Percentiles rank a stretch among this genome's conserved stretches.
Evolutionary conservation across 176 grass and related monocot species (phyloP).

Genomic region (Pontederia paniculata): DNA sequence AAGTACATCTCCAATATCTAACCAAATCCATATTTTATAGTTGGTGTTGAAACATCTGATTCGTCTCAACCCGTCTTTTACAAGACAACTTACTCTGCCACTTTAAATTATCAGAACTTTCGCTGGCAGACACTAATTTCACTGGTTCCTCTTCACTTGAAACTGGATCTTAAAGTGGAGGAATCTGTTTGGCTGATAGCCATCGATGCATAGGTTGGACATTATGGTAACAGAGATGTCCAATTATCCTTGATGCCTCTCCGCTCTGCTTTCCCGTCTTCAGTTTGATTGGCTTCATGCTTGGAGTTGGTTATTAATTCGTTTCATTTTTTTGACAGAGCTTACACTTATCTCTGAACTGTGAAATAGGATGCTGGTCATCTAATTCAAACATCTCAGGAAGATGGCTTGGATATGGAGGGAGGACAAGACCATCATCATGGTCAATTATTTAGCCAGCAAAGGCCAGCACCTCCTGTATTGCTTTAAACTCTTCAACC

Average conservation of each 20-base stretch:
- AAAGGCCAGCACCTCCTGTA: constrained; percentile 5
- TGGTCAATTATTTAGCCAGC: constrained; percentile 13
- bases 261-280: neutral
- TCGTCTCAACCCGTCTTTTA: constrained; percentile 9
- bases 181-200: neutral
- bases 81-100: constrained; percentile 1
- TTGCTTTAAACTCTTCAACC: constrained; percentile 1
- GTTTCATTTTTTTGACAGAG: neutral
- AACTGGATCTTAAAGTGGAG: too few relatives aligned
- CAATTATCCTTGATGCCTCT: neutral
- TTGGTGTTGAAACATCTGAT: constrained; percentile 3
- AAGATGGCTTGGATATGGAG: constrained; percentile 11
- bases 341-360: constrained; percentile 1
- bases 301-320: neutral
- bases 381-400: constrained; percentile 7
- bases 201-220: neutral
- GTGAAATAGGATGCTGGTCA: neutral
- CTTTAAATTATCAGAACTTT: constrained; percentile 10
- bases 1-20: neutral
- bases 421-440: constrained; percentile 12
- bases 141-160: neutral
- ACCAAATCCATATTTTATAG: constrained; percentile 15
- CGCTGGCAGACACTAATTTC: constrained; percentile 5
- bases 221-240: neutral
- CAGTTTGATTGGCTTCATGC: neutral